Base-by-base conservation (phyloP, 2,329 filamentous ascomycete species). In the Exophiala bonariae region DNA sequence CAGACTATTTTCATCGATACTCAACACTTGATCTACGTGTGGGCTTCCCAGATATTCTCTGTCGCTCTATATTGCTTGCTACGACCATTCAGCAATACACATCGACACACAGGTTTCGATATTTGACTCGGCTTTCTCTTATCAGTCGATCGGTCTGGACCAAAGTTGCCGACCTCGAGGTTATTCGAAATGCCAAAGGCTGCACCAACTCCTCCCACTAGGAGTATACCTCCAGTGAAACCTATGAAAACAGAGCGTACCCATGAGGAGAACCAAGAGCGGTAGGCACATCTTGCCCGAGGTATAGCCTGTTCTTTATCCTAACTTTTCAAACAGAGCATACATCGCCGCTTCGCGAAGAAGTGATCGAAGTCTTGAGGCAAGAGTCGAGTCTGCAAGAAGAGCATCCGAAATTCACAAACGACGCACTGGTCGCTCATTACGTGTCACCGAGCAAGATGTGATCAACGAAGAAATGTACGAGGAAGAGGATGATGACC, bases 391-490 rank as follows among this genome's bases (percentile, higher is more conserved):
- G 64, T 96, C 91, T 2, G 91, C 92, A 11, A 80, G 83, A 41
- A 82, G 88, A 68, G 91, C 91, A 4, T 96, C 91, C n/a, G 84
- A 89, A 61, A 89, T 96, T 30, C 91, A 96, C 76, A 89, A 90
- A 72, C 81, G 85, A 65, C 83, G 90, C 14, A 96, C 91, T 0
- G 92, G 91, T 31, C 87, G 89, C 58, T 82, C 80, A 2, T 77
- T 96, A 50, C 83, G 84, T 58, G 87, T 96, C 48, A 90, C 86
- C 19, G 86, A 91, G 66, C 81, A 93, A 61, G 90, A 93, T 68
- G 90, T 96, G 10, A 75, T 87, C 58, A 90, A 89, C 54, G 91
- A 96, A 65, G 89, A 95, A 65, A 95, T 96, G 89, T 96, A 96
- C 63, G 90, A 96, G 62, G 91, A 96, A 66, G 88, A 95, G 62